Conservation (phyloP, 208 protist species). For the Acanthamoeba sp. region DNA sequence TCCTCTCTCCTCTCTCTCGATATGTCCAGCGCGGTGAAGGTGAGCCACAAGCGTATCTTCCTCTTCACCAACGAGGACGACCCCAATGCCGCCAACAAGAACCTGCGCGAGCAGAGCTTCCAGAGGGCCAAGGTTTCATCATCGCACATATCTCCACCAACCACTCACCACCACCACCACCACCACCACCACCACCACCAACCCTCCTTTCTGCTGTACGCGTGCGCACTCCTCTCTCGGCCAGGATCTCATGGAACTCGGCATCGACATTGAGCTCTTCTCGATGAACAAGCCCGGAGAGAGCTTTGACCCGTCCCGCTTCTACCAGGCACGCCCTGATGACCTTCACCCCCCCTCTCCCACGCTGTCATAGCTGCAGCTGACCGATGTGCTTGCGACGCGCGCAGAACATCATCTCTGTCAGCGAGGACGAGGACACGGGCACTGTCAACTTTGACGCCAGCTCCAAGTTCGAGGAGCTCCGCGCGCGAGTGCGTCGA, state of each 20-base stretch:
- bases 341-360: not conserved
- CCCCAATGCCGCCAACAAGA: slow-evolving; percentile 78
- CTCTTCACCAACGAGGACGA: slow-evolving; percentile 86
- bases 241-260: slow-evolving; percentile 83
- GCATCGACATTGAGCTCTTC: slow-evolving; percentile 86
- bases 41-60: slow-evolving; percentile 83
- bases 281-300: slow-evolving; percentile 80
- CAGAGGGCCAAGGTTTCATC: slow-evolving; percentile 56
- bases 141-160: too few species aligned
- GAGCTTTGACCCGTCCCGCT: slow-evolving; percentile 78
- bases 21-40: slow-evolving; percentile 70
- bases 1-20: too few species aligned
- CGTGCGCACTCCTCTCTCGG: too few species aligned
- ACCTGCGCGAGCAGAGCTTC: slow-evolving; percentile 29
- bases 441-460: slow-evolving; percentile 78
- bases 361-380: too few species aligned
- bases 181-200: too few species aligned
- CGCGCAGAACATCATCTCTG: slow-evolving; percentile 58
- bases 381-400: too few species aligned
- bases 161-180: too few species aligned
- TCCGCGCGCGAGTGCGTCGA: slow-evolving; percentile 18
- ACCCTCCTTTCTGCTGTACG: too few species aligned
- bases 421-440: slow-evolving; percentile 73
- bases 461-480: slow-evolving; percentile 75
- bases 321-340: slow-evolving; percentile 75